Conservation (phyloP, 2,329 filamentous ascomycete genomes). For the Penicillium vulpinum region DNA sequence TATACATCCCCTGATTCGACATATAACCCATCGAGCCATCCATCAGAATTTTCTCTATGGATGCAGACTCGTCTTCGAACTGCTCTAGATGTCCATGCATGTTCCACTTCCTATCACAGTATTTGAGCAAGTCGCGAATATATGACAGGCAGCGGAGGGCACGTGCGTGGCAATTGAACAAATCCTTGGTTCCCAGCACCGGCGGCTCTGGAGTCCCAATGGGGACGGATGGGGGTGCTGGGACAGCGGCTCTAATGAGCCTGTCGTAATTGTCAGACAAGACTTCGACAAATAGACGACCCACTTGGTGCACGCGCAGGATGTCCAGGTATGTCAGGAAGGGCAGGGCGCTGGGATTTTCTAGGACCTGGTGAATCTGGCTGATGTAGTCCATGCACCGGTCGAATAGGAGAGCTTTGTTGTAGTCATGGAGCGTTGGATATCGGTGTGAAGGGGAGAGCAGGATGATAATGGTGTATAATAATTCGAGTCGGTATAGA, state of each 20-base stretch:
- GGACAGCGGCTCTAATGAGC: slow-evolving; percentile 36
- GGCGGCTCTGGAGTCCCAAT: slow-evolving; percentile 36
- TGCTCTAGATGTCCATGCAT: slow-evolving; percentile 30
- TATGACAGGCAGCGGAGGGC: slow-evolving; percentile 36
- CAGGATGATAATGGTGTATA: slow-evolving; percentile 89
- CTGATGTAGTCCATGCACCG: slow-evolving; percentile 80
- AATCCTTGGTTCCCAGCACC: slow-evolving; percentile 31
- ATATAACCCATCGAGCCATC: slow-evolving; percentile 25
- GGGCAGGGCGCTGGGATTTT: slow-evolving; percentile 58
- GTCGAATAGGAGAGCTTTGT: slow-evolving; percentile 80
- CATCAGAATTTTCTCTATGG: slow-evolving; percentile 28
- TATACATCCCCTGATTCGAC: slow-evolving; percentile 12
- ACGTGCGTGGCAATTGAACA: slow-evolving; percentile 36
- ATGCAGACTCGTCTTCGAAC: slow-evolving; percentile 34
- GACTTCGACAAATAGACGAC: slow-evolving; percentile 58
- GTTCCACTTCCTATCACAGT: slow-evolving; percentile 38
- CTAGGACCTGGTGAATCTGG: slow-evolving; percentile 68
- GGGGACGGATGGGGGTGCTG: slow-evolving; percentile 31
- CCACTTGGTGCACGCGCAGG: slow-evolving; percentile 74
- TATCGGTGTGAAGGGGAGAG: slow-evolving; percentile 76
- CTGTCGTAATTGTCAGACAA: slow-evolving; percentile 55
- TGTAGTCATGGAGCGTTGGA: slow-evolving; percentile 70
- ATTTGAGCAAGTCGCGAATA: slow-evolving; percentile 34
- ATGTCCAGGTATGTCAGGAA: slow-evolving; percentile 88
- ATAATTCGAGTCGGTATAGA: slow-evolving; percentile 81